These are phyloP conservation scores for Fonsecaea multimorphosa DNA, from an alignment of 2,329 filamentous ascomycete genomes.

Conservation along the genomic window DNA sequence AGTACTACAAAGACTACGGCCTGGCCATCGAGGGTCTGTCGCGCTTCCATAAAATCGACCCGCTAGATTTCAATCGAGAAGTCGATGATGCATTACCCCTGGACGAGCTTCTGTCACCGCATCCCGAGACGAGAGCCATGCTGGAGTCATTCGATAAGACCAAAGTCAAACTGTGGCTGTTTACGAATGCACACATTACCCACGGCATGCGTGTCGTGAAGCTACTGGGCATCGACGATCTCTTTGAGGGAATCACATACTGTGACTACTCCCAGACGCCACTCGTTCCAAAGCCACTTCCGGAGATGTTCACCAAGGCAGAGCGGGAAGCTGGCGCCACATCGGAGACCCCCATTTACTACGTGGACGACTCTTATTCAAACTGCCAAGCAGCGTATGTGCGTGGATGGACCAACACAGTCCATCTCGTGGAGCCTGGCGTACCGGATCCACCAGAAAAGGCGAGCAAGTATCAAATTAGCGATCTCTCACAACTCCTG, in stretches of 20 bases:
- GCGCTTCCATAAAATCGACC: constrained; percentile 91
- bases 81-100: constrained; percentile 94
- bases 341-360: constrained; percentile 71
- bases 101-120: constrained; percentile 80
- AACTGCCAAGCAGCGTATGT: constrained; percentile 80
- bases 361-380: constrained; percentile 87
- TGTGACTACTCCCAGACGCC: constrained; percentile 81
- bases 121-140: constrained; percentile 74
- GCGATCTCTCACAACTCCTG: constrained; percentile 75
- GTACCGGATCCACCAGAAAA: constrained; percentile 67
- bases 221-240: constrained; percentile 79
- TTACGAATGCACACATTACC: constrained; percentile 94
- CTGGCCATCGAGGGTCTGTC: constrained; percentile 96
- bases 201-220: constrained; percentile 83
- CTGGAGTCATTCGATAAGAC: constrained; percentile 80
- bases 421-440: constrained; percentile 81
- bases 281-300: constrained; percentile 85
- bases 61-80: constrained; percentile 89
- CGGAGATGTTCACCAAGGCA: constrained; percentile 83
- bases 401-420: constrained; percentile 79
- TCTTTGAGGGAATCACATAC: constrained; percentile 93
- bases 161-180: constrained; percentile 89
- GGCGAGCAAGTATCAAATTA: constrained; percentile 76
- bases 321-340: constrained; percentile 81
- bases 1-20: constrained; percentile 95